A percentile compares a stretch with the other conserved stretches of the same genome.
Evolutionary conservation across 2,329 filamentous ascomycete species (phyloP).

Genomic region (Microsporum ferrugineum): DNA sequence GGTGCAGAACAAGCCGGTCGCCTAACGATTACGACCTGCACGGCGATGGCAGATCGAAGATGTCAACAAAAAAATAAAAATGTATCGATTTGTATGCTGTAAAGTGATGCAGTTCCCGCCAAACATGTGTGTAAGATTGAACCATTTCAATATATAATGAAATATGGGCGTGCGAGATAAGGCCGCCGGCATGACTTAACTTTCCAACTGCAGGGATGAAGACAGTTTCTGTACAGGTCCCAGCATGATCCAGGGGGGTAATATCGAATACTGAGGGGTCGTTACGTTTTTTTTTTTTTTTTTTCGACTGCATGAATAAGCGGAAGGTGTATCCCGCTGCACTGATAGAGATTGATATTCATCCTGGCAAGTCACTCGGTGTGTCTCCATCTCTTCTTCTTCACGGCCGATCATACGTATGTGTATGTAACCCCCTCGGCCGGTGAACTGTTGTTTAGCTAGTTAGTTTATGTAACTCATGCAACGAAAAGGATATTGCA

Average conservation of each 20-base stretch:
- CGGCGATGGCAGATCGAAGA: not conserved
- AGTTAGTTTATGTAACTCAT: not conserved
- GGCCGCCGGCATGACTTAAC: not conserved
- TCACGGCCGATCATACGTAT: too few species aligned
- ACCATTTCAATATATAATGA: not conserved
- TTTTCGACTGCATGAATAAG: too few species aligned
- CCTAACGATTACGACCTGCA: not conserved
- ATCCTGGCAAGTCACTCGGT: too few species aligned
- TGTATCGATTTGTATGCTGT: not conserved
- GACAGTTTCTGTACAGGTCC: too few species aligned
- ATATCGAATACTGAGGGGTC: too few species aligned
- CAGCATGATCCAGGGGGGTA: too few species aligned
- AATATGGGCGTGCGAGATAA: not conserved
- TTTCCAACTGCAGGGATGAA: not conserved
- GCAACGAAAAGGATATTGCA: not conserved
- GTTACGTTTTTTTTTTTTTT: too few species aligned
- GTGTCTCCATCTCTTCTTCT: too few species aligned
- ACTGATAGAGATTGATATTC: too few species aligned
- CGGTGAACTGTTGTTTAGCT: too few species aligned
- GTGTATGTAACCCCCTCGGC: too few species aligned
- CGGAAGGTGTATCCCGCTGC: too few species aligned
- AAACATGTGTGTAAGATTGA: not conserved
- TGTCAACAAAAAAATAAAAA: not conserved
- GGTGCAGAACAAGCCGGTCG: not conserved
- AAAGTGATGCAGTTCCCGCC: not conserved